Evolutionary conservation across 305 asterid genomes (phyloP).

Genomic region (Striga hermonthica): DNA sequence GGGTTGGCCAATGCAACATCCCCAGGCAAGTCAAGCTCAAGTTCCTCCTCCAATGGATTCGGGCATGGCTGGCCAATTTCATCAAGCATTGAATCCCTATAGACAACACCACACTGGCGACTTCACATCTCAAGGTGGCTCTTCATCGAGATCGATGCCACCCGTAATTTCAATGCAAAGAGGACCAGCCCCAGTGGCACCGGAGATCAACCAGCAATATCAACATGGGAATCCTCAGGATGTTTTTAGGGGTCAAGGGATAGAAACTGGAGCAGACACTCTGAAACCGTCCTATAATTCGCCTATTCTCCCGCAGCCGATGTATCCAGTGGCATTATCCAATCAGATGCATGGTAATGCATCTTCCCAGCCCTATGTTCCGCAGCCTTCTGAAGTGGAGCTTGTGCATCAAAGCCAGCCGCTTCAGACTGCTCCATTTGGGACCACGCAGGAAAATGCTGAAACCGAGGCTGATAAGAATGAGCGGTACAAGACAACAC

Average conservation of each 20-base stretch:
- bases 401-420: slow-evolving; percentile 51
- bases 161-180: slow-evolving; percentile 45
- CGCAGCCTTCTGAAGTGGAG: slow-evolving; percentile 44
- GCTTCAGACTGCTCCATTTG: slow-evolving; percentile 51
- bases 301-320: slow-evolving; percentile 48
- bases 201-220: slow-evolving; percentile 52
- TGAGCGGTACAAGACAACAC: slow-evolving; percentile 78
- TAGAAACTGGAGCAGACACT: slow-evolving; percentile 50
- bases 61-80: slow-evolving; percentile 37
- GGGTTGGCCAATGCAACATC: slow-evolving; percentile 45
- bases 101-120: slow-evolving; percentile 31
- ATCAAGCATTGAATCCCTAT: slow-evolving; percentile 27
- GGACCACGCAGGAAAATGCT: slow-evolving; percentile 51
- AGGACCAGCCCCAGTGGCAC: slow-evolving; percentile 43
- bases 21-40: slow-evolving; percentile 40
- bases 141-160: slow-evolving; percentile 42
- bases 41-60: slow-evolving; percentile 40
- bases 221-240: slow-evolving; percentile 54
- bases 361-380: slow-evolving; percentile 49
- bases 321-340: slow-evolving; percentile 46
- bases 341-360: slow-evolving; percentile 51
- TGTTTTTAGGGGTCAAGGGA: slow-evolving; percentile 38
- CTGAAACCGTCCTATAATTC: slow-evolving; percentile 47
- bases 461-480: slow-evolving; percentile 90
- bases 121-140: slow-evolving; percentile 41